A percentile compares a stretch with the other conserved stretches of the same genome.
phyloP scores from a whole-genome alignment of 139 green algal genomes.

The Bryopsis sp. region DNA sequence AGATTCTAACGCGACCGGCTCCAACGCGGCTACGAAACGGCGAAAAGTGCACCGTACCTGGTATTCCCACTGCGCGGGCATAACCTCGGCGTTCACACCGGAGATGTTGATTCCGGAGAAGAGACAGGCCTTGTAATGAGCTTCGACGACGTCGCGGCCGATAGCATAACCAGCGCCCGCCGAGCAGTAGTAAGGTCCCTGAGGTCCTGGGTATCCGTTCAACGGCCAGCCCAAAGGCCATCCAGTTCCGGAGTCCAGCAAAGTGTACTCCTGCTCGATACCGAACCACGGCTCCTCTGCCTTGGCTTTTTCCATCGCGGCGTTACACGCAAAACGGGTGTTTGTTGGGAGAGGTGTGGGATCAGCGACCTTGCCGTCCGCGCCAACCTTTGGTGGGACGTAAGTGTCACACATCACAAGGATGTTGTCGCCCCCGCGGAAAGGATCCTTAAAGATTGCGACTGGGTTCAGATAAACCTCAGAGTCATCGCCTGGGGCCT shows the following conservation, averaged over 20 bases:
- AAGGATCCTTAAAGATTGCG: slow-evolving; percentile 72
- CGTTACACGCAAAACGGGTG: slow-evolving; percentile 59
- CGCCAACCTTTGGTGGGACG: slow-evolving; percentile 19
- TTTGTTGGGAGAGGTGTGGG: slow-evolving; percentile 82
- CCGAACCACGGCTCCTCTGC: slow-evolving; percentile 88
- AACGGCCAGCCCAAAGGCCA: slow-evolving; percentile 95
- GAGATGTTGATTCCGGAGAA: slow-evolving; percentile 86
- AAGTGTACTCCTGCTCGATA: slow-evolving; percentile 97
- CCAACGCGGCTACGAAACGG: too few relatives aligned
- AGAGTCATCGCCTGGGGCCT: slow-evolving; percentile 83
- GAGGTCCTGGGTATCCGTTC: slow-evolving; percentile 77
- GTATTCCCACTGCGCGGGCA: slow-evolving; percentile 98
- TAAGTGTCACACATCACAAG: slow-evolving; percentile 85
- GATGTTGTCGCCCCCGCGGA: slow-evolving; percentile 85
- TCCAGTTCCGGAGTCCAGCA: slow-evolving; percentile 88
- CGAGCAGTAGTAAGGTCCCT: slow-evolving; percentile 97
- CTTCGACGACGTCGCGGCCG: slow-evolving; percentile 87
- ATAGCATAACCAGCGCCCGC: slow-evolving; percentile 80
- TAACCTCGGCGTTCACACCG: slow-evolving; percentile 96
- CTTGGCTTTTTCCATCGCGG: slow-evolving; percentile 55
- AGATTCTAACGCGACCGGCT: not conserved
- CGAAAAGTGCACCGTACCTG: slow-evolving; percentile 63
- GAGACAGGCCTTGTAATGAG: slow-evolving; percentile 93
- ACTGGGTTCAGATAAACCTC: slow-evolving; percentile 78
- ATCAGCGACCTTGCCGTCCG: not conserved